A percentile compares a stretch with the other conserved stretches of the same genome.
Evolutionary conservation across 352 stramenopile genomes (phyloP).

Genomic region (Halophytophthora batemanensis): DNA sequence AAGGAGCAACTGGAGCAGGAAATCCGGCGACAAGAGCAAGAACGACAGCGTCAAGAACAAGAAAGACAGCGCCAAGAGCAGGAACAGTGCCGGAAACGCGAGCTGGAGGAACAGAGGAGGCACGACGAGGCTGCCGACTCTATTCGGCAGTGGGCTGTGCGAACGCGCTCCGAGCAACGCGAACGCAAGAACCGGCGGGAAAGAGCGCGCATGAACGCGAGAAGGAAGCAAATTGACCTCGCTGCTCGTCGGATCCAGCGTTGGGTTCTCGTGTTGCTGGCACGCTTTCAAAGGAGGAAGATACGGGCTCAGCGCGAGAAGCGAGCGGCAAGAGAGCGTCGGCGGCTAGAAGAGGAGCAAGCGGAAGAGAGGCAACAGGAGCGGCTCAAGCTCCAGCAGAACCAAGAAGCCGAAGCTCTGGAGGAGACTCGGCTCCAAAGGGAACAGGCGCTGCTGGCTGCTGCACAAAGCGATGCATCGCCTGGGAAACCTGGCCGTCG

Average conservation of each 20-base stretch:
- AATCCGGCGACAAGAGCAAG: constrained; percentile 6
- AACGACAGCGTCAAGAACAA: constrained; percentile 3
- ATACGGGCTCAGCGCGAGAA: constrained; percentile 16
- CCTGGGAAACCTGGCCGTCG: constrained; percentile 14
- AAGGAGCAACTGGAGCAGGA: neutral
- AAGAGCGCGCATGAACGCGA: constrained; percentile 1
- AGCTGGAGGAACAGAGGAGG: neutral
- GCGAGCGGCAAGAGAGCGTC: constrained; percentile 4
- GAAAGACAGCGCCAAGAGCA: neutral
- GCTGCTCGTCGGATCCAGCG: constrained; percentile 16
- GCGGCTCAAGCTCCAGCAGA: constrained; percentile 1
- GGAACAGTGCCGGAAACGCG: neutral
- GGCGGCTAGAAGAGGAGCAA: constrained; percentile 3
- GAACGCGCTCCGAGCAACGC: constrained; percentile 24
- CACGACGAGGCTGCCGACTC: constrained; percentile 15
- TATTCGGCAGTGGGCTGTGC: constrained; percentile 47
- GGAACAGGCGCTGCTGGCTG: constrained; percentile 6
- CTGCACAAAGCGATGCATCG: constrained; percentile 6
- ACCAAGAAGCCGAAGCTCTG: neutral
- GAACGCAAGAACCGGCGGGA: constrained; percentile 8
- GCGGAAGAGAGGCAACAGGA: constrained; percentile 5
- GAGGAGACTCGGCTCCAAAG: constrained; percentile 3
- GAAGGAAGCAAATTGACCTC: constrained; percentile 8
- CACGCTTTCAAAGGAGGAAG: constrained; percentile 22
- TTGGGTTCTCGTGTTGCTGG: constrained; percentile 27